Evolutionary conservation across 108 stramenopile species (phyloP).

Genomic region (Stephanodiscus triporus): DNA sequence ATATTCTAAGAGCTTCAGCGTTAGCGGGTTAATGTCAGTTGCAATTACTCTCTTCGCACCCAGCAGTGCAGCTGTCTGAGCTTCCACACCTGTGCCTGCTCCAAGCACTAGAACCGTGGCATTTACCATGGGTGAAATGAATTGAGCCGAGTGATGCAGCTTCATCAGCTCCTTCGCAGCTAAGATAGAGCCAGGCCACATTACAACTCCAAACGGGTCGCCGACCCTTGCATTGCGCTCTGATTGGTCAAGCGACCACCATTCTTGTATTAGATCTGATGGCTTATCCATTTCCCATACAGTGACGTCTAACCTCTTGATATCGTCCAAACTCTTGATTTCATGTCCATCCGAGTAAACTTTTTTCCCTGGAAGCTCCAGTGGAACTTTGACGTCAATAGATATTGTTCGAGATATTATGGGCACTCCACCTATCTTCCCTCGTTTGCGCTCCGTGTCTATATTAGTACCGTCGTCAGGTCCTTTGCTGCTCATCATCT

Average conservation of each 20-base stretch:
- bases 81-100: conserved; percentile 81
- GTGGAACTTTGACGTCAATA: conserved; percentile 11
- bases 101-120: conserved; percentile 68
- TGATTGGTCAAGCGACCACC: conserved; percentile 54
- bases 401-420: conserved; percentile 47
- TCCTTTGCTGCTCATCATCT: neutral
- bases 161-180: conserved; percentile 67
- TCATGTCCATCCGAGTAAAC: neutral
- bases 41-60: conserved; percentile 75
- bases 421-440: conserved; percentile 36
- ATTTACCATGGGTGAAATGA: conserved; percentile 19
- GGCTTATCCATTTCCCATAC: conserved; percentile 83
- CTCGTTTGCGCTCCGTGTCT: conserved; percentile 18
- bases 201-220: conserved; percentile 84
- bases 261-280: conserved; percentile 67
- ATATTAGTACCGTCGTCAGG: conserved; percentile 2
- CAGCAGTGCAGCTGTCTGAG: conserved; percentile 64
- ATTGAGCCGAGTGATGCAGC: conserved; percentile 10
- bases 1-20: conserved; percentile 61
- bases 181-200: conserved; percentile 82
- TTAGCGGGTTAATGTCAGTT: conserved; percentile 77
- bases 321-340: conserved; percentile 2
- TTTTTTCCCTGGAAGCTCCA: neutral
- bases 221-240: conserved; percentile 39
- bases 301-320: conserved; percentile 46